Base-by-base conservation (phyloP, 441 rosid genomes). In the Raphanus hybrid region DNA sequence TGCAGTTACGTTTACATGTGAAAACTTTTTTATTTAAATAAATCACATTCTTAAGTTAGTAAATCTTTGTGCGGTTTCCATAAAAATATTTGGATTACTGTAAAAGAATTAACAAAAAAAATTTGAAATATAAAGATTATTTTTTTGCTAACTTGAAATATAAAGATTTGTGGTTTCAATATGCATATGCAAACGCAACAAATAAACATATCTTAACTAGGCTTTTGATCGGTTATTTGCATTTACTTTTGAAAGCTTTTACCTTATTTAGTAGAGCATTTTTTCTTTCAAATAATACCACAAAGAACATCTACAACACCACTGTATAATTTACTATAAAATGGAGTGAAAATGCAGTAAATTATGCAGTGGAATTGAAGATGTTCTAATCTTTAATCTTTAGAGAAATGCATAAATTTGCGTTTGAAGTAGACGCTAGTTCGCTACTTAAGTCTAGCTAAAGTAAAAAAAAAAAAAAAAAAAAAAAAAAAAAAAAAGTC, bases 211-310 rank as follows among this genome's bases (percentile, higher is more conserved):
- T 54, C 26, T 15, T 54, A 54, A 16, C 7, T 55, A 55, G 0
- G 60, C 27, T 18, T 29, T 55, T 55, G 60, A 55, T 8, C 3
- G 27, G 60, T 18, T 55, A 55, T 18, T 55, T 55, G 60, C 27
- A 1, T 55, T 18, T 18, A 2, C 7, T 50, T 23, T 50, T 50
- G 8, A 14, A 6, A 50, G 20, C 57, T 55, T 18, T 18, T 16
- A 8, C 27, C 8, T 55, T 55, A 16, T 18, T 55, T 85, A 61
- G 48, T 39, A 39, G 52, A 10, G 16, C 27, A 26, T 29, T 29
- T 29, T 9, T 7, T 63, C 23, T 10, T 37, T 41, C 52, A 16
- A 16, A 37, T 37, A 37, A 2, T 9, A 16, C 52, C 15, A 39
- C 8, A 23, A 23, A 23, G 26, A 23, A 23, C 26, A 23, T 23